Evolutionary conservation across 2,329 filamentous ascomycete genomes (phyloP), one percentile per base, ranked within the genome.

Genomic region (Diaporthe batatas): DNA sequence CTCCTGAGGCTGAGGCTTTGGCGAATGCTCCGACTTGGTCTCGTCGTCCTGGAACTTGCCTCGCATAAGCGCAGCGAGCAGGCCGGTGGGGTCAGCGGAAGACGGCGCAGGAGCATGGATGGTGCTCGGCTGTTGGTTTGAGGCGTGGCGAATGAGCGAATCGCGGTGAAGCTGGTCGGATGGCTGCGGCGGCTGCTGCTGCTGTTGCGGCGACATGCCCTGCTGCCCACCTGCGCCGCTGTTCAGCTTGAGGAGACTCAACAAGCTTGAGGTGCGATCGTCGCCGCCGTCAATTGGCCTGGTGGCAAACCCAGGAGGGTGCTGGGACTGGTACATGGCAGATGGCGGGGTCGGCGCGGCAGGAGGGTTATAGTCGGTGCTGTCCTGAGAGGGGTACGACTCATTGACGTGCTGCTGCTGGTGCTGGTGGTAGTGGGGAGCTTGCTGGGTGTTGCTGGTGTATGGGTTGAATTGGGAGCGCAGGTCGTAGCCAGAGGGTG

Each of bases 231-330:
- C 73, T 54, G 75, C 76, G 64, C 82, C 81, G 58, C 84, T 83
- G 75, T 86, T 89, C 77, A 90, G 91, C 84, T 91, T 91, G 79
- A 91, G 86, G 71, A 91, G 83, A 76, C 89, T 91, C 78, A 91
- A 82, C 77, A 91, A 79, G 76, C 87, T 89, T 72, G 86, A 83
- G 54, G 87, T 89, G 77, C 88, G 87, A 68, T 88, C 86, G 53
- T 80, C 79, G 42, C 80, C 78, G 21, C 77, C 71, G n/a, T 74
- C 73, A 42, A 74, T 77, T 36, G 79, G 79, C 42, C 82, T 81
- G 75, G 81, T 81, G 32, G 86, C 82, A 74, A 83, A 76, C 23
- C 80, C 81, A 21, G 82, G 80, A 6, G 82, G 82, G 54, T 82
- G 83, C 70, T 84, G 82, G 12, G 83, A 80, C 75, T 82, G 79